Evolutionary conservation across 2,329 filamentous ascomycete genomes (phyloP).

Genomic region (Ramularia endophylla): DNA sequence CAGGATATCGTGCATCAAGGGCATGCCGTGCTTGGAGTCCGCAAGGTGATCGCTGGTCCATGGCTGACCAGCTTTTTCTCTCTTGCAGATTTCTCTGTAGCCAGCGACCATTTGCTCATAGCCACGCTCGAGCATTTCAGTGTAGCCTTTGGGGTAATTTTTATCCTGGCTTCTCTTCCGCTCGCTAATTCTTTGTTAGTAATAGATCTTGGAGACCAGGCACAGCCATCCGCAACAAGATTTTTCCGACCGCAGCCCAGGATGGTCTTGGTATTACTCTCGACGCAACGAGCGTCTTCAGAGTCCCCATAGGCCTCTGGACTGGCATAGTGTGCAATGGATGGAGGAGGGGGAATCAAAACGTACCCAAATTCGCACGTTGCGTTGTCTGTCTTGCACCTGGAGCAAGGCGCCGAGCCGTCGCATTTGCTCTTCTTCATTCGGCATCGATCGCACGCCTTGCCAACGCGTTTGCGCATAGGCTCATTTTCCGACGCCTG

Average conservation of each 20-base stretch:
- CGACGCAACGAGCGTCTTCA: no score
- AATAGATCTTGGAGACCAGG: constrained; percentile 2
- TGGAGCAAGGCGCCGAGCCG: constrained; percentile 54
- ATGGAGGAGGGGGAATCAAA: background rate
- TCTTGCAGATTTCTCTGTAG: constrained; percentile 55
- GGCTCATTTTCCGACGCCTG: constrained; percentile 24
- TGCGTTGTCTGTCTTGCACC: constrained; percentile 58
- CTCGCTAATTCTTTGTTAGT: constrained; percentile 33
- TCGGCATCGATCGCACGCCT: constrained; percentile 60
- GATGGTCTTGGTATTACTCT: no score
- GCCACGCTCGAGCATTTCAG: constrained; percentile 63
- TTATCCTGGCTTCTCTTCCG: constrained; percentile 62
- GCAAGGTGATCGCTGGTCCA: constrained; percentile 52
- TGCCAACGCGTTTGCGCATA: constrained; percentile 56
- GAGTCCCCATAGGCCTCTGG: no score
- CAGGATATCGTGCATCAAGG: constrained; percentile 59
- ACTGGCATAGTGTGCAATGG: no score
- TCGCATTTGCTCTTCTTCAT: constrained; percentile 66
- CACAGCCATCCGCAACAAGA: background rate
- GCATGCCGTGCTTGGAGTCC: constrained; percentile 47
- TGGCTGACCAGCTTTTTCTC: constrained; percentile 45
- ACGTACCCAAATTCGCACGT: constrained; percentile 56
- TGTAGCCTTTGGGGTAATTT: constrained; percentile 62
- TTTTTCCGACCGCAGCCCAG: no score
- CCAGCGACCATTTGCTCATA: constrained; percentile 56